phyloP scores from a whole-genome alignment of 495 filamentous ascomycete genomes.

The Glonium stellatum region DNA sequence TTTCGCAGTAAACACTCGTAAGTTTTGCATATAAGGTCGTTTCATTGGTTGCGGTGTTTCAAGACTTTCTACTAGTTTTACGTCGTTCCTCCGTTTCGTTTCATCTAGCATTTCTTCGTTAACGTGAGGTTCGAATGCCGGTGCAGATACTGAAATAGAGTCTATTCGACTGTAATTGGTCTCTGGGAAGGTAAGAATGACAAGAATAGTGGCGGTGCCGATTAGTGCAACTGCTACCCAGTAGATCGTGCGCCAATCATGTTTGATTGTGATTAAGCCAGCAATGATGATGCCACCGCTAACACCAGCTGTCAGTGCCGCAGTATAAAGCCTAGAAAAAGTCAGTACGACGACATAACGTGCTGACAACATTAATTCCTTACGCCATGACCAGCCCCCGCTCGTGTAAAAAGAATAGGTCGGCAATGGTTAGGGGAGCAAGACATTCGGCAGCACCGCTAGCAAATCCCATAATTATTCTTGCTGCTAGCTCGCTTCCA shows the following conservation, averaged over 20 bases:
- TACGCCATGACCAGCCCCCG: slow-evolving; percentile 42
- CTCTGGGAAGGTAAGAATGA: slow-evolving; percentile 49
- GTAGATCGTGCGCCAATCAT: slow-evolving; percentile 48
- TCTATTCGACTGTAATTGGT: slow-evolving; percentile 35
- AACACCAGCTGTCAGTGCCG: slow-evolving; percentile 43
- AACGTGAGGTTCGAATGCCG: too few species aligned
- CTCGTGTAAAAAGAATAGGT: slow-evolving; percentile 55
- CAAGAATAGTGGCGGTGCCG: slow-evolving; percentile 39
- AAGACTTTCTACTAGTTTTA: not conserved
- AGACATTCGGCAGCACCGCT: slow-evolving; percentile 50
- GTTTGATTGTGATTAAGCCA: slow-evolving; percentile 45
- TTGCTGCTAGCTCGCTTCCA: slow-evolving; percentile 38
- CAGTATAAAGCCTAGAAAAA: slow-evolving; percentile 37
- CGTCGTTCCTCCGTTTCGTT: too few species aligned
- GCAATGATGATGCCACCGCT: slow-evolving; percentile 44
- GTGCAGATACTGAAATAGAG: too few species aligned
- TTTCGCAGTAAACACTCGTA: slow-evolving; percentile 21
- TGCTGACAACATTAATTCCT: not conserved
- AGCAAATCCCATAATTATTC: slow-evolving; percentile 47
- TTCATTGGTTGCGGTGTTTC: not conserved
- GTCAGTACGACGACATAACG: too few species aligned
- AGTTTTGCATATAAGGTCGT: not conserved
- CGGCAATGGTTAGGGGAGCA: slow-evolving; percentile 47
- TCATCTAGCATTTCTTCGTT: too few species aligned
- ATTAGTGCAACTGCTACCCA: slow-evolving; percentile 44